Percentiles rank a stretch among this genome's conserved stretches.
phyloP scores from a whole-genome alignment of 108 stramenopile genomes.

The Nitzschia sp. region DNA sequence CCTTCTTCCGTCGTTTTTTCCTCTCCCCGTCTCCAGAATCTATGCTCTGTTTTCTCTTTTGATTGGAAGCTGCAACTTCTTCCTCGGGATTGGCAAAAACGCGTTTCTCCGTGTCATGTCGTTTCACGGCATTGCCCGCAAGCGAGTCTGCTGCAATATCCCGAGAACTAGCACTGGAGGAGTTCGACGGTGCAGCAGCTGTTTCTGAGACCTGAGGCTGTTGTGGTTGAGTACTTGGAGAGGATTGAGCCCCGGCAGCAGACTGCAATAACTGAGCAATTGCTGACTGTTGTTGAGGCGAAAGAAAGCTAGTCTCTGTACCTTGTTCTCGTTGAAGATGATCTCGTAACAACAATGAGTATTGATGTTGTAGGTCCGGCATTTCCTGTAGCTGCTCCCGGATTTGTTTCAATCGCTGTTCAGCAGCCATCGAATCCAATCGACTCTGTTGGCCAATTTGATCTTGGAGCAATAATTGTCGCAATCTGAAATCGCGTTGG shows the following conservation, averaged over 20 bases:
- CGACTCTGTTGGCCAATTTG: constrained; percentile 49
- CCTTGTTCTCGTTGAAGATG: constrained; percentile 20
- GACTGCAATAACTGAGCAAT: background rate
- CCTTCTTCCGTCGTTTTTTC: constrained; percentile 11
- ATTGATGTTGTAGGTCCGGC: constrained; percentile 45
- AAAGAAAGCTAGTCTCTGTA: constrained; percentile 6
- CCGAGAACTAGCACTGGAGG: background rate
- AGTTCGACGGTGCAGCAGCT: background rate
- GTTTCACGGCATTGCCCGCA: constrained; percentile 31
- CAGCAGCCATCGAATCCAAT: constrained; percentile 18
- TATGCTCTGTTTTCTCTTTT: constrained; percentile 19
- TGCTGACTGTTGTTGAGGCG: constrained; percentile 31
- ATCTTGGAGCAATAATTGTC: constrained; percentile 47
- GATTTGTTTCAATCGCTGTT: constrained; percentile 37
- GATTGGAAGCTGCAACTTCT: background rate
- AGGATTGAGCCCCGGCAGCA: constrained; percentile 1
- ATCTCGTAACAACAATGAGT: constrained; percentile 30
- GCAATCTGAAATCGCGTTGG: constrained; percentile 45
- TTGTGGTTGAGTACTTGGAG: constrained; percentile 13
- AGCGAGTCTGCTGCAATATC: constrained; percentile 38
- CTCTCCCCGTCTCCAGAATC: constrained; percentile 10
- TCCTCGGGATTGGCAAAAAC: constrained; percentile 26
- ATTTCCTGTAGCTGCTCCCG: constrained; percentile 40
- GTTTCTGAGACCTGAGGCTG: background rate
- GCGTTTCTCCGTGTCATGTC: constrained; percentile 29